Conservation (phyloP, 306 rosid genomes). For the Trichosanthes truncata region DNA sequence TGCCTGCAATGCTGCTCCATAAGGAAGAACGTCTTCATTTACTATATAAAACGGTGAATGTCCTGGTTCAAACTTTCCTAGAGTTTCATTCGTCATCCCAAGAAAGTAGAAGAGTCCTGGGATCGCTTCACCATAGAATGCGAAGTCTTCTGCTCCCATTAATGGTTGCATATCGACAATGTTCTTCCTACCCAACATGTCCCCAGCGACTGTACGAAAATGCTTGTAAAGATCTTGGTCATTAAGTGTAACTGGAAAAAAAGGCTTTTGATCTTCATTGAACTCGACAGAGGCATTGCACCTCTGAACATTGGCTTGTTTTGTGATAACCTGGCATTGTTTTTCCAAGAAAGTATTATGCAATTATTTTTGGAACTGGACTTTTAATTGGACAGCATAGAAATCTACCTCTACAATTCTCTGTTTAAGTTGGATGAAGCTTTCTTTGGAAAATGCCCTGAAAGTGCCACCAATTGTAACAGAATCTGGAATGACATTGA, state of each 20-base stretch:
- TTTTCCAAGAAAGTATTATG: not conserved
- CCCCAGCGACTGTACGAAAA: constrained; percentile 19
- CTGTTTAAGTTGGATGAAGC: constrained; percentile 34
- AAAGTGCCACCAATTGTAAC: constrained; percentile 82
- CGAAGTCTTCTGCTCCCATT: constrained; percentile 42
- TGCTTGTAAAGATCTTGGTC: constrained; percentile 24
- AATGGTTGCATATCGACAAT: constrained; percentile 11
- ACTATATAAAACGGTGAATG: constrained; percentile 29
- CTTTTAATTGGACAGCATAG: not conserved
- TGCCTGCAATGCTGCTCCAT: constrained; percentile 43
- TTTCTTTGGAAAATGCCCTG: constrained; percentile 47
- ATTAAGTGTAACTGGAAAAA: constrained; percentile 23
- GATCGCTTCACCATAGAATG: constrained; percentile 28
- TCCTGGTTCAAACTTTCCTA: constrained; percentile 10
- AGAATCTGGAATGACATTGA: constrained; percentile 83
- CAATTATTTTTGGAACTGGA: not conserved
- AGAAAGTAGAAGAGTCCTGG: constrained; percentile 30
- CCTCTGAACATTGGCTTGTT: constrained; percentile 40
- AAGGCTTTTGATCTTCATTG: constrained; percentile 10
- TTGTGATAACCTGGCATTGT: constrained; percentile 26
- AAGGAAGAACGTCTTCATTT: constrained; percentile 37
- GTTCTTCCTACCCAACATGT: constrained; percentile 22
- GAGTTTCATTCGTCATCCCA: constrained; percentile 29
- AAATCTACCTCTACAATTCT: constrained; percentile 51
- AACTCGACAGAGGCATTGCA: constrained; percentile 40